Base-by-base conservation (phyloP, 116 monocot species). In the Papilionanthe hybrid region DNA sequence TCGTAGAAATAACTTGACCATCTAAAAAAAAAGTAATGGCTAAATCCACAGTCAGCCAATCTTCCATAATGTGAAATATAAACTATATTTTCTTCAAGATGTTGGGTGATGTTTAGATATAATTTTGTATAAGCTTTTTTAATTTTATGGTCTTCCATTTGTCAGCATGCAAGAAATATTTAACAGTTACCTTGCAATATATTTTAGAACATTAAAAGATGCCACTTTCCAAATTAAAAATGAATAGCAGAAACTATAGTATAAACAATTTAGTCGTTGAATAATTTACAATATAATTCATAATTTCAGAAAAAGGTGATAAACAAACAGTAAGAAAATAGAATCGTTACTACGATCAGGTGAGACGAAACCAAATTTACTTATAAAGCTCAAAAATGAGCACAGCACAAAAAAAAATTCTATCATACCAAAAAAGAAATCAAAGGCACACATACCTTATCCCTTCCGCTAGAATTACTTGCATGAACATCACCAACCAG, bases 401-500 rank as follows among this genome's bases (percentile, higher is more conserved):
- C 32, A 37, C 3, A 17, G 5, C 69, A 28, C 15, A 30, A 37
- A 3, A 32, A 30, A 30, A 30, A 9, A 73, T 15, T 37, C 43
- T 73, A n/a, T 43, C 5, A 72, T 3, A 50, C 27, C 49, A 13
- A 44, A 73, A 44, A 44, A n/a, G 22, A 73, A 20, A 73, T 44
- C 4, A 73, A n/a, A 23, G 44, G 9, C 73, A 73, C 3, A 22
- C 60, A 48, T 79, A 99, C 99, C 91, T 99, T 98, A 63, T 99
- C 99, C 75, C 93, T 93, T 22, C 99, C 99, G 81, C 82, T 80
- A 83, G 89, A 82, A 81, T 79, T 92, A 81, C 87, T 93, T 22
- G 99, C 95, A 91, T 99, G 93, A 23, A 99, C 99, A 89, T 99
- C 99, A 47, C 99, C 99, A 76, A 99, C 95, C 82, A 99, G 81